phyloP scores from a whole-genome alignment of 768 basidiomycete genomes.

The Cyathus striatus region DNA sequence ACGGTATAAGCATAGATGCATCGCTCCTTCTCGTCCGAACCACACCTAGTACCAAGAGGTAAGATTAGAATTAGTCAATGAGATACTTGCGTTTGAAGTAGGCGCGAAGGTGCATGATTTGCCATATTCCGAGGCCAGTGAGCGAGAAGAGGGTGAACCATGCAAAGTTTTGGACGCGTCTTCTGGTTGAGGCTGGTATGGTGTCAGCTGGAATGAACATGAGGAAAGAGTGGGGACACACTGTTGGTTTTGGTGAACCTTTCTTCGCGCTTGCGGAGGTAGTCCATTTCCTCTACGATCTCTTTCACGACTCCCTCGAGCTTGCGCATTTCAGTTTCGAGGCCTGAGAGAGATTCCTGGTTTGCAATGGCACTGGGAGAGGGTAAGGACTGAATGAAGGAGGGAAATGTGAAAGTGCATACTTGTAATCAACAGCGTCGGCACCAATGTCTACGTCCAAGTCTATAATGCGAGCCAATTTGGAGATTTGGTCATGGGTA shows the following conservation, averaged over 20 bases:
- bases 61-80: constrained; percentile 82
- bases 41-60: no score
- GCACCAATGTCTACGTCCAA: constrained; percentile 97
- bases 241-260: constrained; percentile 86
- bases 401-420: constrained; percentile 20
- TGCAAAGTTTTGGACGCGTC: constrained; percentile 88
- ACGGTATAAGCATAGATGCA: no score
- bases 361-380: constrained; percentile 87
- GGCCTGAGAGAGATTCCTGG: constrained; percentile 90
- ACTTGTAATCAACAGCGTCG: constrained; percentile 99
- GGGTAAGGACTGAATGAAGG: background rate
- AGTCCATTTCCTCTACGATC: constrained; percentile 88
- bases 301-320: constrained; percentile 93
- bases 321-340: constrained; percentile 98
- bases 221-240: constrained; percentile 32
- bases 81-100: constrained; percentile 97
- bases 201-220: background rate
- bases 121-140: constrained; percentile 83
- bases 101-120: constrained; percentile 88
- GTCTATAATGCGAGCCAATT: constrained; percentile 71
- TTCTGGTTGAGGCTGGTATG: constrained; percentile 78
- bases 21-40: no score
- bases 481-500: constrained; percentile 37
- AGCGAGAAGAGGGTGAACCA: constrained; percentile 83
- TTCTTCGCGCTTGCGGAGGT: constrained; percentile 87